These are phyloP conservation scores for Ceratorhiza oryzae-sativae DNA, from an alignment of 1,284 basidiomycete species.

Conservation along the genomic window DNA sequence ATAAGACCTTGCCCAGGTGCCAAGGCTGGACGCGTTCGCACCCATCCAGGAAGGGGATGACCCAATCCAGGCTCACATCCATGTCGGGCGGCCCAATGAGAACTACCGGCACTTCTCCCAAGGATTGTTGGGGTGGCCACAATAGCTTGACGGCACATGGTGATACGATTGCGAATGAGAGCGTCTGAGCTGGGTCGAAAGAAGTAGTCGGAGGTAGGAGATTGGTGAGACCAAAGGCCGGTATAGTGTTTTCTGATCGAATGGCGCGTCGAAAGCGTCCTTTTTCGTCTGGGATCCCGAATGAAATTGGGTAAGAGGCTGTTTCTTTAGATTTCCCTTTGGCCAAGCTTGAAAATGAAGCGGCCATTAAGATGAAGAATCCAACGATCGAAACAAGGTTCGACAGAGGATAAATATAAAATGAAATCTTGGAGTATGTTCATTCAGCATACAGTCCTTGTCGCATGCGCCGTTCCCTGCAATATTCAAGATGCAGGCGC, in stretches of 20 bases:
- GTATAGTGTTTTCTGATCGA: slow-evolving; percentile 61
- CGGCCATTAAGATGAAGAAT: slow-evolving; percentile 15
- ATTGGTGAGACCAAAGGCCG: slow-evolving; percentile 65
- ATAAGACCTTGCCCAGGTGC: slow-evolving; percentile 70
- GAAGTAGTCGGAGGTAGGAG: not conserved
- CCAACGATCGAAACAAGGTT: no score
- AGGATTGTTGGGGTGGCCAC: slow-evolving; percentile 75
- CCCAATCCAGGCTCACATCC: slow-evolving; percentile 59
- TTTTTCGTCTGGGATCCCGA: not conserved
- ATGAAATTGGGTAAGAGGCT: not conserved
- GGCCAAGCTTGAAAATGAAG: not conserved
- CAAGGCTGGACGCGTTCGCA: slow-evolving; percentile 69
- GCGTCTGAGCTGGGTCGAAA: slow-evolving; percentile 33
- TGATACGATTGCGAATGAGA: slow-evolving; percentile 73
- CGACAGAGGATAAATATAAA: no score
- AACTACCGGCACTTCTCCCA: slow-evolving; percentile 69
- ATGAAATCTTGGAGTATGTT: slow-evolving; percentile 63
- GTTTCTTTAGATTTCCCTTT: slow-evolving; percentile 42
- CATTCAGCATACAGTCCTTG: slow-evolving; percentile 46
- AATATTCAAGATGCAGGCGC: no score
- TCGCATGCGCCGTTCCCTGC: slow-evolving; percentile 40
- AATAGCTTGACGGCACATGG: slow-evolving; percentile 66
- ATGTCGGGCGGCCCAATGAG: slow-evolving; percentile 66
- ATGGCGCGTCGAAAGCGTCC: slow-evolving; percentile 69
- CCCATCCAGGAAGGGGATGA: slow-evolving; percentile 72